Evolutionary conservation across 176 grass and related monocot genomes (phyloP), one percentile per base, ranked within the genome.

Genomic region (Panicum miliaceum): DNA sequence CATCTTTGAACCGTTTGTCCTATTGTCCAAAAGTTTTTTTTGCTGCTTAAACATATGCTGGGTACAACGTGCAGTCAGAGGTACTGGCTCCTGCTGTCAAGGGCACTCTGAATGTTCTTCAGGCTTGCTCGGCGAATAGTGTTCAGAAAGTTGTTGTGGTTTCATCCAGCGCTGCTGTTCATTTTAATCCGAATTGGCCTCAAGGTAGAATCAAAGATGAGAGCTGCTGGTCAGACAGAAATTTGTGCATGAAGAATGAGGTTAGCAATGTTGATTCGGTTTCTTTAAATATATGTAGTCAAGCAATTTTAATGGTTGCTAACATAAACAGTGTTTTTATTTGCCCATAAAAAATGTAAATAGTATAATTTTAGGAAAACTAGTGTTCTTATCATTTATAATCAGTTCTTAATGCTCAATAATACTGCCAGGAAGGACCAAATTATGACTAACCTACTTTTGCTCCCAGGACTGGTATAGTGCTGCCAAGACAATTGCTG

Each of bases 141-240:
- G 62, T 92, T 80, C 75, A 72, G 62, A 82, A 86, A 78, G 68
- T 86, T 15, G 64, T 86, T 12, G 62, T 86, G 20, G 87, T 89
- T 4, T 92, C 90, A 2, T 89, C 90, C 20, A 48, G 4, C 19
- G 32, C 84, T 64, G 80, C 87, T 41, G 80, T 89, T 58, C 0
- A 26, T 48, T 53, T 34, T 5, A 89, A 86, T 7, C 87, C 80
- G 32, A 75, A 38, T 3, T 92, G 87, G 80, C 80, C 87, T 32
- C 69, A 50, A 51, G 90, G 47, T 43, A 84, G 12, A 37, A 20
- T 23, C 20, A 83, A 72, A 47, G 84, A 92, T 9, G 87, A 92
- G 84, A 83, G 35, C 1, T 86, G 90, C 22, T 89, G 87, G 90
- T 86, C 90, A 18, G 75, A 89, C 54, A 89, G 47, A 71, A 19